Conservation (phyloP, 2,329 filamentous ascomycete species). For the Eutypa lata region DNA sequence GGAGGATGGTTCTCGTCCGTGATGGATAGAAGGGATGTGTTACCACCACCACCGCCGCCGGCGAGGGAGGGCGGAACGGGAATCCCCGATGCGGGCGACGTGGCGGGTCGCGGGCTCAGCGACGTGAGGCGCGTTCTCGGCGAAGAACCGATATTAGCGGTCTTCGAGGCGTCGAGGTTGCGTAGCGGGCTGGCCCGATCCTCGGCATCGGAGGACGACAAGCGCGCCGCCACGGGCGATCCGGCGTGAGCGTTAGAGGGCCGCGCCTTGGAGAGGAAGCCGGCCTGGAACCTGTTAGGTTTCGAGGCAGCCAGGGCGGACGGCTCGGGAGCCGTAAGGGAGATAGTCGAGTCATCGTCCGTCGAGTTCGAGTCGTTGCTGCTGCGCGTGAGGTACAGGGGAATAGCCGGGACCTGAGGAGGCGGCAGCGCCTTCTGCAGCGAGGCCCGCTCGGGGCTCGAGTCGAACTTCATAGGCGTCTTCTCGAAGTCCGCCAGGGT, state of each 20-base stretch:
- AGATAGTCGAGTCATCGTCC: conserved; percentile 55
- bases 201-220: conserved; percentile 48
- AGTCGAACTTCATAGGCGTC: conserved; percentile 71
- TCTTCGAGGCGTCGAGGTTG: conserved; percentile 46
- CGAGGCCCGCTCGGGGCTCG: conserved; percentile 52
- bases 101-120: conserved; percentile 23
- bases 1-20: conserved; percentile 53
- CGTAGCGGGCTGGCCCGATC: conserved; percentile 45
- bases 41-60: not conserved
- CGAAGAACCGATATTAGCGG: conserved; percentile 48
- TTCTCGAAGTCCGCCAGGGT: conserved; percentile 87
- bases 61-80: conserved; percentile 17
- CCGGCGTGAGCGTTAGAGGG: conserved; percentile 44
- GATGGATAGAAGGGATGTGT: conserved; percentile 8
- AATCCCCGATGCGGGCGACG: conserved; percentile 32
- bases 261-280: conserved; percentile 68
- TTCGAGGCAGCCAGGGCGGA: conserved; percentile 43
- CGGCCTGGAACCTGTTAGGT: conserved; percentile 79
- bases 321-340: conserved; percentile 51
- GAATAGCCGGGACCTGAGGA: conserved; percentile 47
- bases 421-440: conserved; percentile 46
- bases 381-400: conserved; percentile 45
- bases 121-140: conserved; percentile 28
- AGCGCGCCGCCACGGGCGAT: conserved; percentile 64
- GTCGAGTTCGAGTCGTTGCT: conserved; percentile 49